Conservation (phyloP, 1,284 basidiomycete genomes). For the Inonotus hispidus region DNA sequence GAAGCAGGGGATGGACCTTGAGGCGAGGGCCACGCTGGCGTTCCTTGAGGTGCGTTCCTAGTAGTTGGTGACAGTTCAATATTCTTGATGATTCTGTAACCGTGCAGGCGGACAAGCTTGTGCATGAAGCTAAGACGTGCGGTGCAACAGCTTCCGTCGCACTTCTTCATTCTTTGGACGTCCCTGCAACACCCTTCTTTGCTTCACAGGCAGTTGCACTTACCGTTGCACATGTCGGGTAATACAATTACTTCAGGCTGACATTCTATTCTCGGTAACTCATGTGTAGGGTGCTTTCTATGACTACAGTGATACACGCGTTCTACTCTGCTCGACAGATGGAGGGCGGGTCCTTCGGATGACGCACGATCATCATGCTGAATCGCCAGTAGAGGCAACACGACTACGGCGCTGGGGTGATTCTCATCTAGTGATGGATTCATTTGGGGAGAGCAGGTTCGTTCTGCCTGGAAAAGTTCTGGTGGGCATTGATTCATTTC, state of each 20-base stretch:
- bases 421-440: constrained; percentile 86
- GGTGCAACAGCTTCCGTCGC: constrained; percentile 92
- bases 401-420: constrained; percentile 88
- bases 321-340: constrained; percentile 73
- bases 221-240: constrained; percentile 94
- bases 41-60: constrained; percentile 69
- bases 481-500: constrained; percentile 3
- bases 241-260: constrained; percentile 22
- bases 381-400: constrained; percentile 79
- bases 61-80: neutral
- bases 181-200: constrained; percentile 74
- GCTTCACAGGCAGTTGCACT: constrained; percentile 62
- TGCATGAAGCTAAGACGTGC: constrained; percentile 55
- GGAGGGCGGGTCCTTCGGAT: constrained; percentile 72
- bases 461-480: neutral
- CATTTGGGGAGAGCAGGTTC: constrained; percentile 88
- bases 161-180: constrained; percentile 81
- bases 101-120: constrained; percentile 54
- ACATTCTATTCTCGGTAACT: neutral
- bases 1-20: constrained; percentile 60
- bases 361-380: constrained; percentile 92
- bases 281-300: constrained; percentile 12
- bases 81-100: neutral
- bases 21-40: constrained; percentile 78
- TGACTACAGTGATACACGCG: constrained; percentile 74